Evolutionary conservation across 768 basidiomycete genomes (phyloP), one percentile per base, ranked within the genome.

Genomic region (Rhodotorula toruloides): DNA sequence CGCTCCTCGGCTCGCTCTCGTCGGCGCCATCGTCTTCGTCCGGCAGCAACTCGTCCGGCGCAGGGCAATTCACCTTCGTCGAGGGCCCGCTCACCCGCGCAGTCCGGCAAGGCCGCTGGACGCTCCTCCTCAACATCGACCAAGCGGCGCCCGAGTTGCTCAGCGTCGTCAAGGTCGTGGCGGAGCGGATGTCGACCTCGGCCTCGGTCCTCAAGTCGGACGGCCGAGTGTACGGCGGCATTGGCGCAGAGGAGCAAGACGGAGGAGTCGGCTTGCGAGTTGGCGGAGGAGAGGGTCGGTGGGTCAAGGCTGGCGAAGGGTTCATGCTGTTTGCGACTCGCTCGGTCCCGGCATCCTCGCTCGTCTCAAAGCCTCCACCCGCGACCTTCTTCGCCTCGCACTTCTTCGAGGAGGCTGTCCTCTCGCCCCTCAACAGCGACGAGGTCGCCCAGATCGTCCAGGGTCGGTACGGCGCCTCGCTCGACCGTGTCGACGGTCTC

Each of bases 51-150:
- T 34, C 66, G 2, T 85, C 83, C 3, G 83, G 83, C 32, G 86
- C 91, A 0, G 94, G 94, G 10, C 85, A 84, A 4, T 99, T 99
- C 73, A 90, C 94, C 72, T 99, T 93, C 90, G 90, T 88, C 78
- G 92, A 97, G 69, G 96, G 96, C 11, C 87, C 92, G 1, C 81
- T 99, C 42, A 86, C 93, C 16, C 87, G 89, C 44, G 87, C 93
- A 1, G 86, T 98, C 83, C 82, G 85, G 47, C 87, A 90, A 73
- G 96, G 96, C 4, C 84, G 85, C 75, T 97, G 93, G 93, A 81
- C 98, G 5, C 85, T 98, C 16, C 83, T 99, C 52, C 86, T 96
- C 75, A 91, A 97, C 75, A 84, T 97, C 47, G 96, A 99, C 77
- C 83, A 86, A 53, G 94, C 87, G 25, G 90, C 89, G 69, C 86